A percentile compares a stretch with the other conserved stretches of the same genome.
These are phyloP conservation scores for Corymbia calophylla DNA, from an alignment of 441 rosid genomes.

Conservation along the genomic window DNA sequence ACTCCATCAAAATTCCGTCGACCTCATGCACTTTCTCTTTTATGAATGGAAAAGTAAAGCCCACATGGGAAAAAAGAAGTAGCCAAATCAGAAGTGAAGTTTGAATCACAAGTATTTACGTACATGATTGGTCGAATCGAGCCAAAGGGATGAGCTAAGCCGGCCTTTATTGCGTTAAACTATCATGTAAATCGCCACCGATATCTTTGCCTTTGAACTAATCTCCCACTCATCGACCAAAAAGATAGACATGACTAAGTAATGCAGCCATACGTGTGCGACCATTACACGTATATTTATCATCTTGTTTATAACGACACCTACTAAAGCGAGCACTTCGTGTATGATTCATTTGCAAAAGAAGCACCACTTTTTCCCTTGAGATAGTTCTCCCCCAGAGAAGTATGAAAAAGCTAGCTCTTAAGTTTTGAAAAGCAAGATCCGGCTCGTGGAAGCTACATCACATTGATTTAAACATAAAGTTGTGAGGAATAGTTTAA, in stretches of 20 bases:
- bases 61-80: not conserved
- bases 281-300: not conserved
- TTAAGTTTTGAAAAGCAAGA: not conserved
- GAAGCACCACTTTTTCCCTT: not conserved
- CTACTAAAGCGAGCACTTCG: not conserved
- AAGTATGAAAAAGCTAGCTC: not conserved
- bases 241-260: not conserved
- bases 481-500: not conserved
- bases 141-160: slow-evolving; percentile 40
- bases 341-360: not conserved
- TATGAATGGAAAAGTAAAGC: not conserved
- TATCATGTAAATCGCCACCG: slow-evolving; percentile 5
- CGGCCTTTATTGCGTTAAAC: slow-evolving; percentile 19
- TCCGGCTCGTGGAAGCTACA: not conserved
- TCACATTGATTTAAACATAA: not conserved
- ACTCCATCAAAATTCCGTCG: not conserved
- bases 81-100: not conserved
- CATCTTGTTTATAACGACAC: not conserved
- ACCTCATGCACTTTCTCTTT: not conserved
- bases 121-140: not conserved
- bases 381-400: not conserved
- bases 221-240: slow-evolving; percentile 20
- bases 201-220: slow-evolving; percentile 31
- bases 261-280: not conserved
- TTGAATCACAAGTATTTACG: not conserved